Evolutionary conservation across 2,329 filamentous ascomycete genomes (phyloP).

Genomic region (Aspergillus versicolor): DNA sequence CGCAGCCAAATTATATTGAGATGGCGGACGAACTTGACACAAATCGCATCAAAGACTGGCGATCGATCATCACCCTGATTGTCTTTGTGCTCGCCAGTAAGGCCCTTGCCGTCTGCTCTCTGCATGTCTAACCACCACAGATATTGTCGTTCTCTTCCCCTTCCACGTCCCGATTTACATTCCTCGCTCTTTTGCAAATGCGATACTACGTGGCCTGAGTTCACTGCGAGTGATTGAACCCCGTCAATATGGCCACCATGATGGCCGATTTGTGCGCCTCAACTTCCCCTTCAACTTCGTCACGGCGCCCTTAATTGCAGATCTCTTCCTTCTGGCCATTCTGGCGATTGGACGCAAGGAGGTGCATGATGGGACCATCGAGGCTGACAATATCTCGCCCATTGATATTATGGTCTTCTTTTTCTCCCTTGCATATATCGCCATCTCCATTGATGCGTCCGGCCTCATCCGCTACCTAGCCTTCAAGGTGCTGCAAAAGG

Average conservation of each 20-base stretch:
- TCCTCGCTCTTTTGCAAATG: conserved; percentile 52
- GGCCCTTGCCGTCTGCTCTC: conserved; percentile 32
- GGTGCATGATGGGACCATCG: conserved; percentile 67
- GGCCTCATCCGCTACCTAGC: conserved; percentile 70
- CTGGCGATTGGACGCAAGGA: conserved; percentile 65
- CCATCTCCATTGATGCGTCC: conserved; percentile 74
- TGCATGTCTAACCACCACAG: conserved; percentile 40
- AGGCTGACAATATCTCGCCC: conserved; percentile 64
- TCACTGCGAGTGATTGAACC: conserved; percentile 55
- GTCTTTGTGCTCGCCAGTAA: conserved; percentile 69
- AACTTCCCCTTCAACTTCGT: conserved; percentile 68
- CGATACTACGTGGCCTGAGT: conserved; percentile 45
- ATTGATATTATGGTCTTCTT: conserved; percentile 76
- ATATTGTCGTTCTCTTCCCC: conserved; percentile 68
- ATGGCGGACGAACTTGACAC: conserved; percentile 49
- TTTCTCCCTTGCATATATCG: conserved; percentile 71
- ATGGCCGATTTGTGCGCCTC: conserved; percentile 50
- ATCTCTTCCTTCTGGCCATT: conserved; percentile 70
- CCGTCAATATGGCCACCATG: conserved; percentile 14
- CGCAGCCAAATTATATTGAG: no score
- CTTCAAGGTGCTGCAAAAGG: conserved; percentile 68
- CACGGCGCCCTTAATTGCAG: conserved; percentile 68
- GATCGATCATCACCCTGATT: conserved; percentile 68
- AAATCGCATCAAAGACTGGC: conserved; percentile 61
- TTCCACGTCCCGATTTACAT: conserved; percentile 64